Base-by-base conservation (phyloP, 1,139 yeast species). In the Yamadazyma oceani region DNA sequence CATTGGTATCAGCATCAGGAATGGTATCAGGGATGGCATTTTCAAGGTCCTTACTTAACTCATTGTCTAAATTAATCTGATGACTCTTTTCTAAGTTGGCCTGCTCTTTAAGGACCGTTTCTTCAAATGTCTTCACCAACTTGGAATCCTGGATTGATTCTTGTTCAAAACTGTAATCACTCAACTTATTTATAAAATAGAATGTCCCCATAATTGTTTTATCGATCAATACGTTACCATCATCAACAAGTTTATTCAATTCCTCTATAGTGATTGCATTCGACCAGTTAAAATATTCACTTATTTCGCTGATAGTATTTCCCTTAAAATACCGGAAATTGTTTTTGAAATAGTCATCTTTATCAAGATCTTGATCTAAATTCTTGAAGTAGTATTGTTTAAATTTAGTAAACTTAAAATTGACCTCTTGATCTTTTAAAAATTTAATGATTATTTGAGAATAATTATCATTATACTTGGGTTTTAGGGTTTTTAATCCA, bases 181-280 rank as follows among this genome's bases (percentile, higher is more conserved):
- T 17, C 40, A 68, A 67, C 36, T 52, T 53, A 41, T 70, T 69
- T 24, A 55, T 45, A 41, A 59, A 69, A 48, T 69, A 71, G 40
- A 71, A 70, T 3, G 80, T 69, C 0, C 90, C 90, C 31, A 78
- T 69, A 4, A 80, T 66, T 40, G 78, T 76, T 44, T 81, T 82
- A 57, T 87, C 96, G 8, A 86, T 69, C 9, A 84, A 79, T 2
- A 86, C 54, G 1, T 61, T 60, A 1, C 89, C 92, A 3, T 61
- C 55, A 6, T 68, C 71, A 25, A 85, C 74, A 17, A 85, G 80
- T 41, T 71, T 65, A 38, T 78, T 80, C 13, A 87, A 58, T 46
- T 86, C 87, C 53, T 86, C 94, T 12, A 66, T 68, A 2, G 90
- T 74, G 13, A 87, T 80, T 23, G 79, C 76, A 31, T 82, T 69